These are phyloP conservation scores for Erysimum cheiri DNA, from an alignment of 441 rosid species.

Conservation along the genomic window DNA sequence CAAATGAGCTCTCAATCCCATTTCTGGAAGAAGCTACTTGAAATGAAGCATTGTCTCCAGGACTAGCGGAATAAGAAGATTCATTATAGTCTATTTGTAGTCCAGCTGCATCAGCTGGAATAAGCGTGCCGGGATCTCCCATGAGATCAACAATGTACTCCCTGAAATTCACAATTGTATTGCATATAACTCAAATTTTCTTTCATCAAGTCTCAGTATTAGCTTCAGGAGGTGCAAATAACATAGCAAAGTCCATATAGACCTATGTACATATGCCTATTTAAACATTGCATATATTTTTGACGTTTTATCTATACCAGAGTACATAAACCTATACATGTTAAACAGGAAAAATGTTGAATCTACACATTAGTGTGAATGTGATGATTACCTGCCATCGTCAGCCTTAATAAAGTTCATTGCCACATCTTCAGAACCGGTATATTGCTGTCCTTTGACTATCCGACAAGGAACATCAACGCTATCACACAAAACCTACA, in stretches of 20 bases:
- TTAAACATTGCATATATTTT: background rate
- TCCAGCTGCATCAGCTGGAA: conserved; percentile 89
- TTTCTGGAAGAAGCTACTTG: conserved; percentile 73
- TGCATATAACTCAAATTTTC: conserved; percentile 22
- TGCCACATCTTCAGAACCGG: conserved; percentile 92
- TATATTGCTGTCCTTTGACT: conserved; percentile 90
- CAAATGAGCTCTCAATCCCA: conserved; percentile 63
- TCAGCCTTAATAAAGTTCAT: conserved; percentile 91
- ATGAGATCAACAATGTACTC: conserved; percentile 96
- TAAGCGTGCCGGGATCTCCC: conserved; percentile 98
- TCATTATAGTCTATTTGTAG: conserved; percentile 69
- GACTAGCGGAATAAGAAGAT: conserved; percentile 65
- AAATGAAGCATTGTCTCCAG: conserved; percentile 62
- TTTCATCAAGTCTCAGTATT: conserved; percentile 4
- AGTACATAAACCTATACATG: conserved; percentile 15
- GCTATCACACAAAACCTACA: conserved; percentile 88
- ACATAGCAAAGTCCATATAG: conserved; percentile 12
- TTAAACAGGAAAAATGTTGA: background rate
- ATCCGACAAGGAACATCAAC: conserved; percentile 87
- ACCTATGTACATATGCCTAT: conserved; percentile 6
- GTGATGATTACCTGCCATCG: conserved; percentile 93
- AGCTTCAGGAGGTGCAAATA: conserved; percentile 2
- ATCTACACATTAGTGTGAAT: conserved; percentile 34
- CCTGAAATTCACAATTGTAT: conserved; percentile 61
- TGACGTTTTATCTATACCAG: background rate